phyloP scores from a whole-genome alignment of 2,329 filamentous ascomycete genomes.

The Colletotrichum sp. region DNA sequence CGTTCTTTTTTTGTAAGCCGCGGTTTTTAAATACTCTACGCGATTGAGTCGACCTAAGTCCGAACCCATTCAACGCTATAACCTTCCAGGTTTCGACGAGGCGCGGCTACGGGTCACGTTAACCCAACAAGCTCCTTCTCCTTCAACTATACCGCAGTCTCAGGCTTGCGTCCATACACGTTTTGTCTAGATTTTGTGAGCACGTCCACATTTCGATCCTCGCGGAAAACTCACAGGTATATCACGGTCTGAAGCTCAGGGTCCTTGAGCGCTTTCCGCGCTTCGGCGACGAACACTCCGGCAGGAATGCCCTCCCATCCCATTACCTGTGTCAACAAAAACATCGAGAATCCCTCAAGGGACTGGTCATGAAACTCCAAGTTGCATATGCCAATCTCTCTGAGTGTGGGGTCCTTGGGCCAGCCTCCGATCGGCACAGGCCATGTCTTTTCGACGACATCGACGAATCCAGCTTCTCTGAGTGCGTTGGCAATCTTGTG shows the following conservation, averaged over 20 bases:
- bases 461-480: slow-evolving; percentile 19
- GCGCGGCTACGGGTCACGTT: neutral
- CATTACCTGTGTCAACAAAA: slow-evolving; percentile 31
- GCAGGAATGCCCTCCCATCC: slow-evolving; percentile 30
- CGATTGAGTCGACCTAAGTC: neutral
- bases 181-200: neutral
- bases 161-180: slow-evolving; percentile 5
- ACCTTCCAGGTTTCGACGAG: neutral
- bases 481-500: slow-evolving; percentile 26
- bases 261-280: slow-evolving; percentile 14
- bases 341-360: slow-evolving; percentile 33
- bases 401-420: slow-evolving; percentile 22
- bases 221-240: neutral
- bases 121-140: neutral
- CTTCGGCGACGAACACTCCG: slow-evolving; percentile 25
- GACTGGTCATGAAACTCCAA: slow-evolving; percentile 26
- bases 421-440: slow-evolving; percentile 29
- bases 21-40: neutral
- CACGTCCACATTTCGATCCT: neutral
- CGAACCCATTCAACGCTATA: rapidly evolving
- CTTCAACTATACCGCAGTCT: neutral
- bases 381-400: slow-evolving; percentile 28
- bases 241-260: neutral
- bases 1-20: neutral
- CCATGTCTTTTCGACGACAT: slow-evolving; percentile 8